phyloP scores from a whole-genome alignment of 306 rosid genomes.

The Lupinus albus region DNA sequence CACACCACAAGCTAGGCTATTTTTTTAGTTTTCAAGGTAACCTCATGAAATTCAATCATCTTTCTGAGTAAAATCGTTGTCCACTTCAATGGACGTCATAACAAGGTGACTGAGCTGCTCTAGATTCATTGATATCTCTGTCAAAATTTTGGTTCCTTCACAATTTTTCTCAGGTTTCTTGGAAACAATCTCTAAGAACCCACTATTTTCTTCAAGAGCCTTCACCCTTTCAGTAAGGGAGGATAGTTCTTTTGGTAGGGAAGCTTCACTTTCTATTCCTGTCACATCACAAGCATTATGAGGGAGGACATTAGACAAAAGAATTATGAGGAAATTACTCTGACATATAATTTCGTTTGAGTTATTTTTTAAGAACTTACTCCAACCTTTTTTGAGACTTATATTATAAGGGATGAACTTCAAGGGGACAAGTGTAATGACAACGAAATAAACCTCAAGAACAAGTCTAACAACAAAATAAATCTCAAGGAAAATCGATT shows the following conservation, averaged over 20 bases:
- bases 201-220: constrained; percentile 58
- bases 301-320: constrained; percentile 16
- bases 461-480: neutral
- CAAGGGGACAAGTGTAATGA: too few species aligned
- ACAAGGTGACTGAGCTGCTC: constrained; percentile 54
- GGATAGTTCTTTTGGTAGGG: constrained; percentile 40
- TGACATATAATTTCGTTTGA: neutral
- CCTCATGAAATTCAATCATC: constrained; percentile 33
- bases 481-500: neutral
- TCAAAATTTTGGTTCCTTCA: constrained; percentile 57
- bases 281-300: constrained; percentile 37
- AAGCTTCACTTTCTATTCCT: constrained; percentile 52
- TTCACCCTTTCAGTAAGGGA: constrained; percentile 54
- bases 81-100: constrained; percentile 34
- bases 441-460: too few species aligned
- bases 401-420: neutral
- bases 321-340: neutral
- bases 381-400: neutral
- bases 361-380: neutral
- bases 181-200: constrained; percentile 48
- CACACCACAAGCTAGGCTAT: constrained; percentile 31
- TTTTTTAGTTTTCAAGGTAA: neutral
- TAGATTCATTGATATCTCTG: constrained; percentile 54
- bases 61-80: constrained; percentile 23
- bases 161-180: constrained; percentile 47